Evolutionary conservation across 2,329 filamentous ascomycete genomes (phyloP), one percentile per base, ranked within the genome.

Genomic region (Exophiala sideris): DNA sequence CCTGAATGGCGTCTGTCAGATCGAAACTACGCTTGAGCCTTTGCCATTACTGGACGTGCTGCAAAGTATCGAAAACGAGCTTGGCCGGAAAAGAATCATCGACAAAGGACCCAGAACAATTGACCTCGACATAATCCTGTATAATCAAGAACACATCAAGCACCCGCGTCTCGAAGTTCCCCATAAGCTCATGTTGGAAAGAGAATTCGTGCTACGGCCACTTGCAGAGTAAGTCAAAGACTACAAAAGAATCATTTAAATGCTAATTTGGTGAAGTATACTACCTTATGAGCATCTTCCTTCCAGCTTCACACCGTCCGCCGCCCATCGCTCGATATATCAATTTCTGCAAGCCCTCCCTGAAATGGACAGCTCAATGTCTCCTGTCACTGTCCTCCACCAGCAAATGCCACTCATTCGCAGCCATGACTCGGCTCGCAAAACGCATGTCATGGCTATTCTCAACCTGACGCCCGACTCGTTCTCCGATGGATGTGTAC

Each of bases 101-200:
- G 90, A 96, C 65, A 99, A 99, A 68, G 94, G 94, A 0, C 94
- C 94, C 1, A 82, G 94, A 24, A 95, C 91, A 66, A 96, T 99
- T 58, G 94, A 99, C 66, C 77, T 99, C 11, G 94, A 99, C 66
- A 91, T 99, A 44, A 75, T 97, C 14, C 77, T 96, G 1, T 96
- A 95, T 67, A 86, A 85, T 47, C 74, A 88, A 51, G 73, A 86
- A 56, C 75, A 71, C 2, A 73, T 95, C 48, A 72, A 83, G 38
- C 79, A 89, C 60, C 81, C 87, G 39, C 83, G 90, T 16, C 81
- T 99, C n/a, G 86, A 79, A 21, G 79, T 99, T 24, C 94, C 94
- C 9, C 94, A 99, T 69, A 77, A 83, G 32, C 79, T 89, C 40
- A 96, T 99, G 75, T 74, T 86, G 2, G 94, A 99, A 71, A 82